These are phyloP conservation scores for Tuber brumale DNA, from an alignment of 495 filamentous ascomycete genomes.

Conservation along the genomic window DNA sequence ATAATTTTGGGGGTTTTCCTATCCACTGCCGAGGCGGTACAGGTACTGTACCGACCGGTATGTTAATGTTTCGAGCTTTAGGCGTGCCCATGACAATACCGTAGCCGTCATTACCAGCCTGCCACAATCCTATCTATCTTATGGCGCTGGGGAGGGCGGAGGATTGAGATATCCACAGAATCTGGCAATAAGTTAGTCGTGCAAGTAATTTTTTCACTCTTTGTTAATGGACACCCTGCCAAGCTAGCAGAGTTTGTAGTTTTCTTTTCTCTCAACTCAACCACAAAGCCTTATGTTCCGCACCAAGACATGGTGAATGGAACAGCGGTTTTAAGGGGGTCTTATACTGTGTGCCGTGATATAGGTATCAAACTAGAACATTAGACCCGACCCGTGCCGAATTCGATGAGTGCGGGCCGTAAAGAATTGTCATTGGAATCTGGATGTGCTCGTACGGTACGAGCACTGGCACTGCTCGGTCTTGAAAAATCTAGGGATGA, in stretches of 20 bases:
- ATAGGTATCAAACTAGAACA: background rate
- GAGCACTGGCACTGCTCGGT: background rate
- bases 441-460: background rate
- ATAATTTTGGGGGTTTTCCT: background rate
- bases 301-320: background rate
- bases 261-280: background rate
- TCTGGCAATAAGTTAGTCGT: background rate
- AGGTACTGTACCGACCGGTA: background rate
- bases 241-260: background rate
- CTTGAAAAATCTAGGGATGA: background rate
- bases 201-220: background rate
- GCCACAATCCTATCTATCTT: background rate
- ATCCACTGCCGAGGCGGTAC: background rate
- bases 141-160: background rate
- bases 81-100: background rate
- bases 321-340: background rate
- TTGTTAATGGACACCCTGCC: background rate
- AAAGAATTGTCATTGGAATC: background rate
- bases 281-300: background rate
- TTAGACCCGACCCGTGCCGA: background rate
- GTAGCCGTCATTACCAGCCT: background rate
- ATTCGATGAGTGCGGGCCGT: background rate
- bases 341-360: background rate
- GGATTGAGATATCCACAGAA: background rate
- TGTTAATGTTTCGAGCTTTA: background rate